Conservation (phyloP, 1,139 yeast genomes). For the Zygotorulaspora mrakii region DNA sequence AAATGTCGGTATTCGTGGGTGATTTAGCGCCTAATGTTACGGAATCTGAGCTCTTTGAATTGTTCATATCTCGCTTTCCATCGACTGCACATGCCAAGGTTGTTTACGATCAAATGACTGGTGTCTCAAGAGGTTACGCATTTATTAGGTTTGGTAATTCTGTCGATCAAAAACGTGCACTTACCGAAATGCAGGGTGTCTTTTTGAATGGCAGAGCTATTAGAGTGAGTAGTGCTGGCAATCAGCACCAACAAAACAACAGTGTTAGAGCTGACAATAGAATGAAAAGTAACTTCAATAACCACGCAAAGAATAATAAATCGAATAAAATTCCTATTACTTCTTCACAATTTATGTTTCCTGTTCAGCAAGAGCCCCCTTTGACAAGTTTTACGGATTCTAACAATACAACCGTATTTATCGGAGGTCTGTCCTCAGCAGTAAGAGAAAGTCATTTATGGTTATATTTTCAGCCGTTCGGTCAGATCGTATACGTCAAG, state of each 20-base stretch:
- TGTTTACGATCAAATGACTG: conserved; percentile 71
- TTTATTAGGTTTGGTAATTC: conserved; percentile 67
- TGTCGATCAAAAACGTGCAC: conserved; percentile 59
- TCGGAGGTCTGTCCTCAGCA: conserved; percentile 62
- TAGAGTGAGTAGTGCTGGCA: conserved; percentile 65
- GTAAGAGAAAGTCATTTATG: conserved; percentile 58
- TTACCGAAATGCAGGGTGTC: conserved; percentile 69
- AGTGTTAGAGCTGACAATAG: conserved; percentile 8
- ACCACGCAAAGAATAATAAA: conserved; percentile 3
- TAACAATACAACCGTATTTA: conserved; percentile 67
- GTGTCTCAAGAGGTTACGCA: conserved; percentile 72
- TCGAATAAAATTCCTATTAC: conserved; percentile 14
- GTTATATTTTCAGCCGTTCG: conserved; percentile 61
- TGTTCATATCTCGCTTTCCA: conserved; percentile 59
- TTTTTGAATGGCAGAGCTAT: conserved; percentile 73
- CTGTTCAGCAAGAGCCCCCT: conserved; percentile 37
- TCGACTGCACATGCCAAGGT: conserved; percentile 67
- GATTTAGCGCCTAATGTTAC: conserved; percentile 71
- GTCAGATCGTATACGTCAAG: conserved; percentile 60
- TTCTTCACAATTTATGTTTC: conserved; percentile 26
- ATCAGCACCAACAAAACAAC: conserved; percentile 7
- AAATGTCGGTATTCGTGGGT: conserved; percentile 70
- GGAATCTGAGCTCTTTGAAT: conserved; percentile 63
- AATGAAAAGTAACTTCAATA: conserved; percentile 4
- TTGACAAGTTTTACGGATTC: conserved; percentile 58